Evolutionary conservation across 148 eudicot species (phyloP).

Genomic region (Silene conica): DNA sequence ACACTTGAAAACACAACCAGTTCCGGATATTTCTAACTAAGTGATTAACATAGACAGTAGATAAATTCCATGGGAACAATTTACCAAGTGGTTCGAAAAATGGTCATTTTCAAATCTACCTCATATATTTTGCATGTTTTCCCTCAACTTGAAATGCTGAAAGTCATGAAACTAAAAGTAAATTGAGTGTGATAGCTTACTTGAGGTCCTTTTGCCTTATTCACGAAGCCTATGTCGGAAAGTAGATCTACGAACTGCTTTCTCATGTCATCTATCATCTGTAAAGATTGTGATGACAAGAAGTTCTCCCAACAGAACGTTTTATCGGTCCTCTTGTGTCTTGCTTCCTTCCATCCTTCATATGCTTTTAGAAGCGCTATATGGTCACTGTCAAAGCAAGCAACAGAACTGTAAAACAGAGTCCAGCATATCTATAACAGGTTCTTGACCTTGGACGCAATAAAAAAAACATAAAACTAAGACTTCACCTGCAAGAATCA

Average conservation of each 20-base stretch:
- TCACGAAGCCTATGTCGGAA: slow-evolving; percentile 76
- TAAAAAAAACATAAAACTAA: background rate
- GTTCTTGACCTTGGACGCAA: slow-evolving; percentile 8
- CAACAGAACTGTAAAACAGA: background rate
- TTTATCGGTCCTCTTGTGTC: slow-evolving; percentile 53
- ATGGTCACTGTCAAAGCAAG: slow-evolving; percentile 68
- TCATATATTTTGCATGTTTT: background rate
- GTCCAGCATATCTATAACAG: background rate
- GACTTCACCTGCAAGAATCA: slow-evolving; percentile 82
- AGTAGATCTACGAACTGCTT: slow-evolving; percentile 80
- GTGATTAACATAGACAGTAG: background rate
- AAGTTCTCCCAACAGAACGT: slow-evolving; percentile 90
- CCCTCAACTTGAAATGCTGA: slow-evolving; percentile 2
- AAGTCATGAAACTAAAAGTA: background rate
- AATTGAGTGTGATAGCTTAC: slow-evolving; percentile 40
- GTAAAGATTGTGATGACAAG: slow-evolving; percentile 73
- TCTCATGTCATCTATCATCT: slow-evolving; percentile 94
- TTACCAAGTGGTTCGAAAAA: background rate
- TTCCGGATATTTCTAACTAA: background rate
- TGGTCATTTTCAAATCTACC: background rate
- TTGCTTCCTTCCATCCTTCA: slow-evolving; percentile 95
- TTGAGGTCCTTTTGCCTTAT: slow-evolving; percentile 74
- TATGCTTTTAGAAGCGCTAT: slow-evolving; percentile 96
- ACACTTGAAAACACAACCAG: background rate
- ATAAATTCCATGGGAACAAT: background rate